Base-by-base conservation (phyloP, 805 yeast species). In the Ogataea polymorpha region DNA sequence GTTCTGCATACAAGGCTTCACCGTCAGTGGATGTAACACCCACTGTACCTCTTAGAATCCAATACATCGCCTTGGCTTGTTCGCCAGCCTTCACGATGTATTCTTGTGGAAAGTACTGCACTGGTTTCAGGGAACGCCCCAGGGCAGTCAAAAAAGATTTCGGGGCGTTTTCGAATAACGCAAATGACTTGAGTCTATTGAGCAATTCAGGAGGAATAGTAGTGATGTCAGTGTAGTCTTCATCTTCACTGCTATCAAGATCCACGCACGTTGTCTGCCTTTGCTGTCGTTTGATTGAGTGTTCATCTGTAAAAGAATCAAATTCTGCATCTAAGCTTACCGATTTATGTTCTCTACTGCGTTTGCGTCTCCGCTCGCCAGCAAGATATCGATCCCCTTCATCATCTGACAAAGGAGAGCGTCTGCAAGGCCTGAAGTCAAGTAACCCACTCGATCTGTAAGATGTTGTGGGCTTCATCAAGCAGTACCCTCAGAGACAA, bases 21-120 rank as follows among this genome's bases (percentile, higher is more conserved):
- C 88, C 90, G 55, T 84, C 93, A 1, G 85, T 74, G 11, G 86
- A 79, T 0, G 88, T 77, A 10, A 85, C 87, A n/a, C 79, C 77
- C 2, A 84, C 91, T 0, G 80, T 72, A 3, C 93, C 93, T 53
- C 83, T 75, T 12, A 84, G 60, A 27, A 84, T 80, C 89, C 91
- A 83, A 55, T 82, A 84, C 86, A 85, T 82, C 15, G 90, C 75
- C 50, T 74, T 75, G 2, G 88, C 80, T 1, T 80, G 82, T 49
- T 83, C 89, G 2, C 91, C 90, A 48, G 72, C 77, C 43, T 77
- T 78, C 32, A 84, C 79, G 26, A 84, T 79, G 55, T 76, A 80
- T 45, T 80, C 84, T 50, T 82, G 86, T 0, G 90, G 81, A 44
- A 76, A 79, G 45, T 71, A 77, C 42, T 78, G 83, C 45, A 80